Conservation (phyloP, 495 filamentous ascomycete genomes). For the Cercophora sp. region DNA sequence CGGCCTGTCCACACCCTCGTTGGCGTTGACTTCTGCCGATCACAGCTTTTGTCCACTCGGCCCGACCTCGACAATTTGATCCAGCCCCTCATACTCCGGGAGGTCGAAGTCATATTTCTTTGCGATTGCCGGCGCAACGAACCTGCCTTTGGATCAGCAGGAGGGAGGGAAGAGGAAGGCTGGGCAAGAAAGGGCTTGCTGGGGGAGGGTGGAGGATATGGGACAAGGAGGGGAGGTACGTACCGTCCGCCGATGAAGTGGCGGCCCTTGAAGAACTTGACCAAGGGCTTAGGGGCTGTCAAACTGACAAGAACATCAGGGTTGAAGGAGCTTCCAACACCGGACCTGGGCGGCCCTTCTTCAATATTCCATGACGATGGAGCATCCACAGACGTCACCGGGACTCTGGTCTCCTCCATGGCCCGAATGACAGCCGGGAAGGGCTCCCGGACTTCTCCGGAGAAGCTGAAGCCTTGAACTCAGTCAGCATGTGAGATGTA, state of each 20-base stretch:
- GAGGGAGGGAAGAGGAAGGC: background rate
- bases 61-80: slow-evolving; percentile 80
- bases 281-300: slow-evolving; percentile 92
- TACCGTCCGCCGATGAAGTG: slow-evolving; percentile 85
- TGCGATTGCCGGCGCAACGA: slow-evolving; percentile 72
- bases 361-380: slow-evolving; percentile 94
- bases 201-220: background rate
- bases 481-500: background rate
- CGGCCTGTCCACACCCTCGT: too few relatives aligned
- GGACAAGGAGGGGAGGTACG: slow-evolving; percentile 14
- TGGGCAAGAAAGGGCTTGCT: background rate
- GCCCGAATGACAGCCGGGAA: slow-evolving; percentile 77
- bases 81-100: slow-evolving; percentile 79
- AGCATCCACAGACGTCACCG: slow-evolving; percentile 85
- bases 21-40: background rate
- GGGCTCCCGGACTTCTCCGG: slow-evolving; percentile 85
- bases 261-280: slow-evolving; percentile 73
- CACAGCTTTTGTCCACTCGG: slow-evolving; percentile 57
- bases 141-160: slow-evolving; percentile 44
- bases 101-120: slow-evolving; percentile 84
- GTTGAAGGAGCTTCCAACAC: slow-evolving; percentile 74
- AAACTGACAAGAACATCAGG: slow-evolving; percentile 78
- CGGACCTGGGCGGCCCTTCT: slow-evolving; percentile 69
- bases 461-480: slow-evolving; percentile 76
- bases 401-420: slow-evolving; percentile 64